Base-by-base conservation (phyloP, 805 yeast species). In the Ogataea philodendri region DNA sequence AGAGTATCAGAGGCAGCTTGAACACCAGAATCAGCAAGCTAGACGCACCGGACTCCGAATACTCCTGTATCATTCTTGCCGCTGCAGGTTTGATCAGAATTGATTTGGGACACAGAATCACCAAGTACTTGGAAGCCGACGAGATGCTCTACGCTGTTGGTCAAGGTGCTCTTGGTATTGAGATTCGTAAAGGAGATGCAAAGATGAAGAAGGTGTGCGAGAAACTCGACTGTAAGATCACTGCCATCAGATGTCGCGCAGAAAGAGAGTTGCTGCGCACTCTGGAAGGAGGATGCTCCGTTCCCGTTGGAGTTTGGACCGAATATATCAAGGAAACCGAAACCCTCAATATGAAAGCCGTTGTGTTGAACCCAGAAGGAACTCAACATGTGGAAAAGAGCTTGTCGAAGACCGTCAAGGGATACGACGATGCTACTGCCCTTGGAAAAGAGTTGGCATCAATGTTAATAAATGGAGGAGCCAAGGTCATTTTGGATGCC, bases 151-250 rank as follows among this genome's bases (percentile, higher is more conserved):
- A 90, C 57, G 96, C 98, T 1, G 96, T 93, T 29, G 98, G 98
- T n/a, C 98, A 93, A 66, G 98, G 98, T 45, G 97, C 97, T 0
- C 63, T 93, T 28, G 98, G 97, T 13, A 67, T 93, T 17, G 98
- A 93, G 64, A 85, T 90, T 48, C 74, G 94, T 51, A 72, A 72
- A 40, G 74, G 71, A 41, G 96, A 93, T 59, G 53, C 60, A 5
- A 64, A 67, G 32, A 74, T 84, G 62, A 65, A 65, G 48, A 60
- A 70, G 37, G 68, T 89, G 13, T 73, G 94, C 49, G 60, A 70
- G 11, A 68, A 74, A 39, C 76, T 90, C 42, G 81, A 80, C 49
- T 81, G 88, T 58, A 59, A 65, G 26, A 70, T 76, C 5, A 72
- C 94, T 3, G 74, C 88, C 1, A 63, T 78, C 41, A 72, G 94